Evolutionary conservation across 352 stramenopile species (phyloP), one percentile per base, ranked within the genome.

Genomic region (Phytophthora sansomeana): DNA sequence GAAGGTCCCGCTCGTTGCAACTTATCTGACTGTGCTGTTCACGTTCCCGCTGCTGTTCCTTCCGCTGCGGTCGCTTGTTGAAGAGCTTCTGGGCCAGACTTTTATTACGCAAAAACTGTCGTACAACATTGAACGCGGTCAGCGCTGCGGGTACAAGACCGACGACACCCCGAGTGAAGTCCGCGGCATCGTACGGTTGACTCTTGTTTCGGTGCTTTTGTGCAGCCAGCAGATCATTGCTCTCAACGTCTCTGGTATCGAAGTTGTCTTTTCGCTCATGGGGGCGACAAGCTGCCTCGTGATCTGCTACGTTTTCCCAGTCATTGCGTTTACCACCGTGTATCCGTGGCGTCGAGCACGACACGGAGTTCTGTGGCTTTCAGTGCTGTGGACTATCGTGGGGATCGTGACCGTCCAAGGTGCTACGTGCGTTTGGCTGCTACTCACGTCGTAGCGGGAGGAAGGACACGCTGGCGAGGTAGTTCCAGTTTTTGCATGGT

Each of bases 41-140:
- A 80, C 78, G 10, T 87, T 85, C 41, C 78, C 78, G 1, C 28
- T 87, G 51, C 71, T 82, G n/a, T 87, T 85, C 60, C 70, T 83
- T 11, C 78, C 78, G 16, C 65, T 85, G 24, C 73, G 75, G 7
- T 63, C 53, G 6, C 58, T 81, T 14, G 28, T 79, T 16, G 69
- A 84, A 8, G 75, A 80, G 4, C 36, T 83, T 0, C n/a, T 69
- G 49, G 5, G n/a, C 3, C 51, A 71, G 11, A 58, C 49, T 11
- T 50, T 68, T 21, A 29, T 68, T 21, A 29, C 59, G 21, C 10
- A 3, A 13, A 42, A 48, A 4, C 35, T 38, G 13, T 41, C 19
- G 9, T 41, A 21, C 24, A 58, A 48, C 49, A 52, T 51, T 17
- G 44, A 73, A 30, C 35, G 32, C 24, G 58, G 24, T 14, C 38